A percentile compares a stretch with the other conserved stretches of the same genome.
Evolutionary conservation across 2,329 filamentous ascomycete genomes (phyloP).

Genomic region (Paraconiothyrium sp.): DNA sequence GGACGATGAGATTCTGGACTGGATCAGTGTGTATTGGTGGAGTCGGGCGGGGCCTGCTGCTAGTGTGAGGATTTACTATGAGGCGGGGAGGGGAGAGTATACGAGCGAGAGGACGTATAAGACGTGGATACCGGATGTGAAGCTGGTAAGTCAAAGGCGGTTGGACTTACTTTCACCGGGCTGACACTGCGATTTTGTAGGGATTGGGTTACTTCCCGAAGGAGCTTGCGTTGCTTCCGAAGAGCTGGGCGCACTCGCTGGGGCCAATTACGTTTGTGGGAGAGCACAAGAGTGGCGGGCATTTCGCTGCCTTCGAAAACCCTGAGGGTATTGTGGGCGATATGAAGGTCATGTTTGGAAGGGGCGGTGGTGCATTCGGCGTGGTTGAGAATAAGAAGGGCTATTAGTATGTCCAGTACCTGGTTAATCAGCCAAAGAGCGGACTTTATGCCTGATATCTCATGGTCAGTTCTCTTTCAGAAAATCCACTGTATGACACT

Average conservation of each 20-base stretch:
- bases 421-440: not conserved
- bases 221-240: slow-evolving; percentile 8
- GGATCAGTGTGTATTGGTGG: slow-evolving; percentile 61
- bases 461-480: not conserved
- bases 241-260: slow-evolving; percentile 15
- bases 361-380: slow-evolving; percentile 44
- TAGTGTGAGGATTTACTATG: slow-evolving; percentile 16
- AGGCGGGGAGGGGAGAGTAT: slow-evolving; percentile 1
- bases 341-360: slow-evolving; percentile 67
- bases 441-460: not conserved
- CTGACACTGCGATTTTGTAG: not conserved
- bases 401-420: not conserved
- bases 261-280: slow-evolving; percentile 65
- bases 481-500: no score
- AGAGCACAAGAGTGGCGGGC: slow-evolving; percentile 62
- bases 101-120: not conserved
- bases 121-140: slow-evolving; percentile 11
- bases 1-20: slow-evolving; percentile 78
- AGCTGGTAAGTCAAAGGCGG: slow-evolving; percentile 10
- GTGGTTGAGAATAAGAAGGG: slow-evolving; percentile 10
- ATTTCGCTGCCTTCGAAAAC: slow-evolving; percentile 69
- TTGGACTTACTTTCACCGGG: not conserved
- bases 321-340: slow-evolving; percentile 65
- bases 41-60: slow-evolving; percentile 14
- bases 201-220: slow-evolving; percentile 16